A percentile compares a stretch with the other conserved stretches of the same genome.
Evolutionary conservation across 257 asterid genomes (phyloP).

Genomic region (Solanum ahanhuiri): DNA sequence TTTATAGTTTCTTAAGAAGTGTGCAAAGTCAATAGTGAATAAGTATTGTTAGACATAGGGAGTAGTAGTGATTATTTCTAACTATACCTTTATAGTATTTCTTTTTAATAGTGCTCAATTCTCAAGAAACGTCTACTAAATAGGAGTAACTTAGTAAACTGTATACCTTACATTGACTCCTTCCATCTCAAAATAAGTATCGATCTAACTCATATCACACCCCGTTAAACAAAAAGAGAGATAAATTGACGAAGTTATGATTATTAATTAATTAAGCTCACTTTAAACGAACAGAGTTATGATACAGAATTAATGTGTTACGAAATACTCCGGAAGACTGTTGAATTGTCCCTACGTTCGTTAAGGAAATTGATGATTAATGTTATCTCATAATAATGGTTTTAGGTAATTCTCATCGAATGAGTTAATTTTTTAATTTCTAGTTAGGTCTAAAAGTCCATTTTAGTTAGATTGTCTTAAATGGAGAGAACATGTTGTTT

Average conservation of each 20-base stretch:
- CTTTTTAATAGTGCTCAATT: too few relatives aligned
- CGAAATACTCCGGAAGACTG: neutral
- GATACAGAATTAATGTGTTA: neutral
- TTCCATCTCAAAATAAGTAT: neutral
- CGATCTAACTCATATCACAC: neutral
- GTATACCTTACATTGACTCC: neutral
- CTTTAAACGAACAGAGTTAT: neutral
- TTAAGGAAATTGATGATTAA: neutral
- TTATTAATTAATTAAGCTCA: neutral
- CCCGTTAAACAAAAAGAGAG: too few relatives aligned
- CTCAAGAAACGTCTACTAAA: neutral
- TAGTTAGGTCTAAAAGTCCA: neutral
- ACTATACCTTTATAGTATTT: too few relatives aligned
- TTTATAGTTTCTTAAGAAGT: too few relatives aligned
- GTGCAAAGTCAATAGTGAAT: too few relatives aligned
- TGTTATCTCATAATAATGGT: neutral
- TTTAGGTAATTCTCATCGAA: neutral
- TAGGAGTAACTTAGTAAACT: neutral
- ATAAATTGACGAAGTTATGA: neutral
- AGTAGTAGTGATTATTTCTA: neutral
- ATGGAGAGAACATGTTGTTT: neutral
- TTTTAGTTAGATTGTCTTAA: neutral
- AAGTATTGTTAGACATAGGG: too few relatives aligned
- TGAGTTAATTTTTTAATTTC: neutral
- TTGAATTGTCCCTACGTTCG: neutral